A percentile compares a stretch with the other conserved stretches of the same genome.
Conservation (phyloP, 2,329 filamentous ascomycete genomes). For the Trichoderma asperellum region DNA sequence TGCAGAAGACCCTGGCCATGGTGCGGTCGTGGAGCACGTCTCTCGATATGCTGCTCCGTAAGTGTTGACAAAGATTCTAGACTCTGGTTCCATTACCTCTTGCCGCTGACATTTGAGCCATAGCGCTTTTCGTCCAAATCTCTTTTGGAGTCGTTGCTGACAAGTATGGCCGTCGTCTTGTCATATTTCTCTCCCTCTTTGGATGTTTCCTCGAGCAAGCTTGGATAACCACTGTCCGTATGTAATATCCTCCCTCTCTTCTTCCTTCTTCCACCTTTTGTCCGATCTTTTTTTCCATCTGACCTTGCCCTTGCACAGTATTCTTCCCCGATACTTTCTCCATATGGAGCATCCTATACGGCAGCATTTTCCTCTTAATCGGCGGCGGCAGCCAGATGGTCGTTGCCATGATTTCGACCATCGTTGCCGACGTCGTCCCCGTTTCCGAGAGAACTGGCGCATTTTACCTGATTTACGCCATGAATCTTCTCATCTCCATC, state of each 20-base stretch:
- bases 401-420: constrained; percentile 51
- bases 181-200: constrained; percentile 45
- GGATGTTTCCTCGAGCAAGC: constrained; percentile 37
- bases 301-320: constrained; percentile 35
- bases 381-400: constrained; percentile 48
- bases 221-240: constrained; percentile 42
- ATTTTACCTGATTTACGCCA: constrained; percentile 47
- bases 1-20: constrained; percentile 58
- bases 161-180: constrained; percentile 49
- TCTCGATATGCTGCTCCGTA: constrained; percentile 53
- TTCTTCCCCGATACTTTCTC: constrained; percentile 45
- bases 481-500: constrained; percentile 46
- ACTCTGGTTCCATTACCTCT: neutral
- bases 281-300: neutral
- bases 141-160: constrained; percentile 54
- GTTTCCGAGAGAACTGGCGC: constrained; percentile 44
- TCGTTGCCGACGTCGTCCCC: constrained; percentile 50
- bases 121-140: constrained; percentile 49
- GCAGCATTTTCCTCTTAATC: constrained; percentile 44
- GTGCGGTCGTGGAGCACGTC: constrained; percentile 53
- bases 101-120: neutral
- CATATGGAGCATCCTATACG: constrained; percentile 46
- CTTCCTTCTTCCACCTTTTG: neutral
- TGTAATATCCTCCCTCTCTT: constrained; percentile 29
- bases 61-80: constrained; percentile 28